Conservation (phyloP, 495 filamentous ascomycete species). For the Xylaria bambusicola region DNA sequence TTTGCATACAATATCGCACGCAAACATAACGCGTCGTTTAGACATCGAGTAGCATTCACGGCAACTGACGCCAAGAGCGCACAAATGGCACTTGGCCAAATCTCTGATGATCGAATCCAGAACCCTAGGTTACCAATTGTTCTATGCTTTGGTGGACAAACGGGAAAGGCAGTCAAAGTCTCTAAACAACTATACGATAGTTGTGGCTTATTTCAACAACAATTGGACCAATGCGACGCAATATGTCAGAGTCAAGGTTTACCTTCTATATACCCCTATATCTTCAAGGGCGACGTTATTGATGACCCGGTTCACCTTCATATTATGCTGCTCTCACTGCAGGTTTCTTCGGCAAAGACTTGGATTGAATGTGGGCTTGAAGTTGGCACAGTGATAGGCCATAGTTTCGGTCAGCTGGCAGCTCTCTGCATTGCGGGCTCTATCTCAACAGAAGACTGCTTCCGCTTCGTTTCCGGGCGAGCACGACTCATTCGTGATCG, state of each 20-base stretch:
- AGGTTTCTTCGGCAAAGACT: constrained; percentile 47
- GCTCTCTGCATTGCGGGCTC: constrained; percentile 45
- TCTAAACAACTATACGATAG: constrained; percentile 44
- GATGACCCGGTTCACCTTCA: constrained; percentile 46
- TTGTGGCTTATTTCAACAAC: constrained; percentile 34
- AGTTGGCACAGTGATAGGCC: constrained; percentile 43
- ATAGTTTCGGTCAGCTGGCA: constrained; percentile 55
- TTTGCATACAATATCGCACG: constrained; percentile 40
- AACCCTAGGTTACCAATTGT: constrained; percentile 33
- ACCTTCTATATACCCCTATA: constrained; percentile 54
- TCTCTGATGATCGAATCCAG: constrained; percentile 22
- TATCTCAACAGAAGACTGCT: constrained; percentile 38
- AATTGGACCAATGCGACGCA: constrained; percentile 48
- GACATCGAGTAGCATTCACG: constrained; percentile 31
- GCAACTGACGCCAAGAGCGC: constrained; percentile 31
- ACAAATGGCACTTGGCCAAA: neutral
- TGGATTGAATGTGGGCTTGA: constrained; percentile 52
- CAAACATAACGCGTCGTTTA: constrained; percentile 34
- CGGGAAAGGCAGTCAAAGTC: constrained; percentile 45
- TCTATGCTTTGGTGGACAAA: constrained; percentile 59
- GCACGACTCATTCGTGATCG: constrained; percentile 38
- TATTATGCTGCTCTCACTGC: constrained; percentile 43
- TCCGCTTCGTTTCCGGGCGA: constrained; percentile 44
- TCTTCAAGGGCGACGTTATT: constrained; percentile 28
- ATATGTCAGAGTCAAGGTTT: constrained; percentile 42